Base-by-base conservation (phyloP, 2,329 filamentous ascomycete species). In the Stemphylium lycopersici region DNA sequence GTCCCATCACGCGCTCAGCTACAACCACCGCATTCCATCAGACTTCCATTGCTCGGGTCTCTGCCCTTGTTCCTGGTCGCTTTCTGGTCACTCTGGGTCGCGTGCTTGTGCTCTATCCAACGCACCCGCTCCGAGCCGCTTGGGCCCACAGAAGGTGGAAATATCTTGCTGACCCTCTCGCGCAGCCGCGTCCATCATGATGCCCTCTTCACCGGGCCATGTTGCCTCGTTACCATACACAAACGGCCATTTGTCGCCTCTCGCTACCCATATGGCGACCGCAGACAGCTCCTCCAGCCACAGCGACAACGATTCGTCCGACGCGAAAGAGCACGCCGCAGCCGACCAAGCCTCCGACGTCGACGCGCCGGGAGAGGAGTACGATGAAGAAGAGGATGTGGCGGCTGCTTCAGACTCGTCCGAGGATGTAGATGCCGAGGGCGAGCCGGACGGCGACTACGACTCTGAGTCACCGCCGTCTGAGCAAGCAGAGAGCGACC, bases 301-400 rank as follows among this genome's bases (percentile, higher is more conserved):
- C 62, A 89, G 84, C 77, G 90, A 91, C 67, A 91, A 87, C 81
- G 90, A 92, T 66, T 82, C 89, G 56, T 92, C 90, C 67, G 89
- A 96, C 69, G 80, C 84, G 65, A 83, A 84, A 70, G 84, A 89
- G 67, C 75, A 79, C 68, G 78, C 77, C 72, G 81, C 62, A 68
- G 67, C 66, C 57, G 67, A 71, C 59, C 65, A 66, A 61, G 72
- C 73, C 48, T 74, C 70, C 50, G 73, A 74, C 48, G 69, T 73
- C 61, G 77, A 79, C 52, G 71, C 73, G 53, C 70, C 73, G 48
- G 71, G 73, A 56, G 75, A 75, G 32, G 73, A 75, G 44, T 72
- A 78, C 45, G 64, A 65, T 16, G 77, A 79, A 63, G 76, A 76
- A 33, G 76, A 78, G 36, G 75, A 77, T 48, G 77, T 79, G 62